Evolutionary conservation across 176 grass and related monocot species (phyloP), one percentile per base, ranked within the genome.

Genomic region (Secale cereale): DNA sequence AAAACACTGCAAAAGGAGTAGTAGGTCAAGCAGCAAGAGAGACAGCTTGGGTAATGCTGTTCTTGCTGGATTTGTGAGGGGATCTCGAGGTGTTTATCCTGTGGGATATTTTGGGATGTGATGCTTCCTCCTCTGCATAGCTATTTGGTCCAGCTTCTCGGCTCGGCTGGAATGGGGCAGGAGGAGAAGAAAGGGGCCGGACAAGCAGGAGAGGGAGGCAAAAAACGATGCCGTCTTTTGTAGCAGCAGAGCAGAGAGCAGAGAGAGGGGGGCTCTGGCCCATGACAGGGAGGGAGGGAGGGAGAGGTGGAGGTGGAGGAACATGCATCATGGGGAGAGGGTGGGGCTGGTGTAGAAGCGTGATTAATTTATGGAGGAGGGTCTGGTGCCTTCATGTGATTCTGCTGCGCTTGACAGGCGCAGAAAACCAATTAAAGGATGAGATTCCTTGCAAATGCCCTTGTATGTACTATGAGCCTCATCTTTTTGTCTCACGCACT

Each of bases 371-470:
- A 87, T 75, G 59, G 81, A 78, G 48, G 48, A 41, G 30, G 50
- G 76, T 87, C 87, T 69, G 84, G 79, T 83, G 80, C 28, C 36
- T 35, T 86, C 89, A 87, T 84, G 85, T 90, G 89, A 87, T 84
- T 70, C 68, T 60, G 46, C 88, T 87, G 84, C 79, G 26, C 19
- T 69, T 40, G 22, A 59, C 88, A 79, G 74, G 32, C 74, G 27
- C 57, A 67, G 26, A 82, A 85, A 78, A 59, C 70, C 40, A 25
- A 71, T 35, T 68, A 37, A 46, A 76, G 60, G 71, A 57, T 57
- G 54, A 52, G 54, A 89, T 82, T 74, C 83, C 65, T 65, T 57
- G 79, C 83, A 78, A 81, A 71, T 82, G 83, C 71, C 15, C 63
- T 74, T 74, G 70, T 17, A 43, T n/a, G 69, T 46, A 31, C 30